These are phyloP conservation scores for Meyerozyma elateridarum DNA, from an alignment of 1,139 yeast genomes.

Conservation along the genomic window DNA sequence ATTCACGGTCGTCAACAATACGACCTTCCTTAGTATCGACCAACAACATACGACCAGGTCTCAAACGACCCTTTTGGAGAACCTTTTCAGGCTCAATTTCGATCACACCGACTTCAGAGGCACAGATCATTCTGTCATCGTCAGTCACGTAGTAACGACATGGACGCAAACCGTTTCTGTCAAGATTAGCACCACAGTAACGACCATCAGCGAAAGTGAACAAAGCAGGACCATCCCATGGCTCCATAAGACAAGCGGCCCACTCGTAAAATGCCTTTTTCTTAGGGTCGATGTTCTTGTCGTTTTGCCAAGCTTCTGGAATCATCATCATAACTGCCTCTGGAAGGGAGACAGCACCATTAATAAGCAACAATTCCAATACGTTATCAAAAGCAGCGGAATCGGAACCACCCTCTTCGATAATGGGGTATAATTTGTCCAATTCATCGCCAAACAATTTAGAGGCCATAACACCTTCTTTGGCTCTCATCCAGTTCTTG, in stretches of 20 bases:
- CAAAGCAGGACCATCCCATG: slow-evolving; percentile 99
- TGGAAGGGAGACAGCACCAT: slow-evolving; percentile 88
- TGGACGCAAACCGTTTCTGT: slow-evolving; percentile 96
- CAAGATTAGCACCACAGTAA: slow-evolving; percentile 97
- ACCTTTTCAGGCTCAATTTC: slow-evolving; percentile 81
- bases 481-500: slow-evolving; percentile 98
- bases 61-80: slow-evolving; percentile 86
- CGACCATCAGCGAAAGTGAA: slow-evolving; percentile 97
- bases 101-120: slow-evolving; percentile 96
- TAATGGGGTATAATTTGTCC: slow-evolving; percentile 87
- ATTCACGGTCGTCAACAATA: slow-evolving; percentile 87
- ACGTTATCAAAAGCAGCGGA: slow-evolving; percentile 99
- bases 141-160: slow-evolving; percentile 95
- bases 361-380: slow-evolving; percentile 82
- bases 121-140: slow-evolving; percentile 95
- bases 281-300: slow-evolving; percentile 78
- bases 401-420: slow-evolving; percentile 98
- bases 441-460: slow-evolving; percentile 85
- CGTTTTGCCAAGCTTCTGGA: slow-evolving; percentile 98
- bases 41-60: slow-evolving; percentile 94
- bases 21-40: slow-evolving; percentile 93
- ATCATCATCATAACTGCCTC: slow-evolving; percentile 97
- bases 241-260: slow-evolving; percentile 99
- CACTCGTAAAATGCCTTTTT: slow-evolving; percentile 95
- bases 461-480: slow-evolving; percentile 94